phyloP scores from a whole-genome alignment of 2,329 filamentous ascomycete genomes.

The Juglanconis sp. region DNA sequence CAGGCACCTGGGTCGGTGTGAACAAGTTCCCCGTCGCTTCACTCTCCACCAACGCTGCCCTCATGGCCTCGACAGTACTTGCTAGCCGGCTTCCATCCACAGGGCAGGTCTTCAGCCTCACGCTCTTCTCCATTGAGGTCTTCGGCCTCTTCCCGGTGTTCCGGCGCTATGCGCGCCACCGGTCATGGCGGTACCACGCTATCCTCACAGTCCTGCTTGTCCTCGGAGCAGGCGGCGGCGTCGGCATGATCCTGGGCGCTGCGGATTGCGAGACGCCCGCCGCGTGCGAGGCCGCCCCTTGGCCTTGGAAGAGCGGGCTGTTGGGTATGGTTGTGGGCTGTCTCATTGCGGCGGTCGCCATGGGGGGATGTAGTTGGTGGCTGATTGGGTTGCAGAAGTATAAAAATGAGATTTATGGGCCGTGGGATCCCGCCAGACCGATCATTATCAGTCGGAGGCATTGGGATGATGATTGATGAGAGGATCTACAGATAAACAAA shows the following conservation, averaged over 20 bases:
- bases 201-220: conserved; percentile 73
- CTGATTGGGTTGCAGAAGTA: conserved; percentile 95
- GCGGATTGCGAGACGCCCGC: conserved; percentile 25
- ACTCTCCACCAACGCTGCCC: conserved; percentile 88
- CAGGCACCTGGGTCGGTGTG: conserved; percentile 57
- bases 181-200: conserved; percentile 79
- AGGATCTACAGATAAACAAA: conserved; percentile 75
- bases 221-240: conserved; percentile 72
- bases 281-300: conserved; percentile 29
- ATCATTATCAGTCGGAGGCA: conserved; percentile 69
- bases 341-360: conserved; percentile 70
- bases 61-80: conserved; percentile 94
- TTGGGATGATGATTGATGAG: conserved; percentile 59
- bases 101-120: conserved; percentile 90
- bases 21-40: conserved; percentile 63
- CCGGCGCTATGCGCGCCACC: conserved; percentile 77
- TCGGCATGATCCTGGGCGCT: conserved; percentile 60
- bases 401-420: conserved; percentile 97
- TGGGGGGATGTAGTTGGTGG: conserved; percentile 98
- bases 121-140: conserved; percentile 93
- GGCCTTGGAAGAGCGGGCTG: conserved; percentile 55
- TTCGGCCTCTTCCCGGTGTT: conserved; percentile 98
- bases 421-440: conserved; percentile 93
- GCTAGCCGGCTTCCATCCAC: conserved; percentile 86
- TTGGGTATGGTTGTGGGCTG: conserved; percentile 74